Base-by-base conservation (phyloP, 768 basidiomycete genomes). In the Amanita exitialis region DNA sequence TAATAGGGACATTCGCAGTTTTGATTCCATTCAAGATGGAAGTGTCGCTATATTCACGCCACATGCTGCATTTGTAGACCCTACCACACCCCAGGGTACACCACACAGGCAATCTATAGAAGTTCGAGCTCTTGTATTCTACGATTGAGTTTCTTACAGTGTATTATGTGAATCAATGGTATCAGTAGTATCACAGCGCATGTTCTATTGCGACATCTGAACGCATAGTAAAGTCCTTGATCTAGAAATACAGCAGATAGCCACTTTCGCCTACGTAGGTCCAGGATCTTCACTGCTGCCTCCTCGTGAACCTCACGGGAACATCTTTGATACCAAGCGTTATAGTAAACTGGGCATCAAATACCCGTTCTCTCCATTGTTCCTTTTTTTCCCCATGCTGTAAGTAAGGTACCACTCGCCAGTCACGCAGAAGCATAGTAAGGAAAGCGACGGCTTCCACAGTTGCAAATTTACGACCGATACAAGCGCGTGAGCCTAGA, bases 31-130 rank as follows among this genome's bases (percentile, higher is more conserved):
- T 6, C 57, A 71, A 54, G 68, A 71, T 43, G 70, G 66, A 2
- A 68, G 62, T 38, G 70, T 75, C 12, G 75, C 78, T 1, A 56
- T 64, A 18, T 67, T 76, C 39, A 75, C 76, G 0, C 77, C 78
- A 1, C 79, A 80, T 53, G 75, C 74, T n/a, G 77, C 68, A 0
- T 79, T 79, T 53, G 51, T 62, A 30, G 77, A 79, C 53, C 70
- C 73, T 1, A 61, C 63, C 0, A 74, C 74, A 1, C 76, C 74
- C 0, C 51, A 63, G 44, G 75, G 66, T 32, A 68, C 71, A 1
- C 72, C 70, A 4, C 56, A 63, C 6, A 64, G 78, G 35, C 69
- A 78, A 57, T 78, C 77, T 1, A 77, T 79, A 16, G 77, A 79
- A 60, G 56, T 79, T 25, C 62, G 77, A 42, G 71, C 77, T 2